Evolutionary conservation across 192 early-diverging fungal genomes (phyloP).

Genomic region (Rhizophagus sp.): DNA sequence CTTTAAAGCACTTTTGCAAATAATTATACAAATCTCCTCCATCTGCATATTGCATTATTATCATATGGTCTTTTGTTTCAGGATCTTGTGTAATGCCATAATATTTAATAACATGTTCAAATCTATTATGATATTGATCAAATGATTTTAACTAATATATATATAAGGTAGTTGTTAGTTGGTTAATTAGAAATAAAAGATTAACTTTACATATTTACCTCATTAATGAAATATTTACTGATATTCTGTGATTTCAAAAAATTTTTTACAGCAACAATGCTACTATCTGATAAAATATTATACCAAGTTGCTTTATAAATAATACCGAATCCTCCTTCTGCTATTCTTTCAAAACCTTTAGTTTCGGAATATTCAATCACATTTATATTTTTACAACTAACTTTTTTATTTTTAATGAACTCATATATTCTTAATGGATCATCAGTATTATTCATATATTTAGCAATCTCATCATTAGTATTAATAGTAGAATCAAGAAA

Average conservation of each 20-base stretch:
- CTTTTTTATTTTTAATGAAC: too few relatives aligned
- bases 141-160: background rate
- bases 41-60: slow-evolving; percentile 17
- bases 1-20: background rate
- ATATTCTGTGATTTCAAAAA: background rate
- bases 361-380: too few relatives aligned
- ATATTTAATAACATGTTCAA: background rate
- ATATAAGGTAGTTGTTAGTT: too few relatives aligned
- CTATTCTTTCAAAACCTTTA: too few relatives aligned
- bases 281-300: too few relatives aligned
- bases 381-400: too few relatives aligned
- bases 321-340: too few relatives aligned
- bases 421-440: too few relatives aligned
- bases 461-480: too few relatives aligned
- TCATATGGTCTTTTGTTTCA: background rate
- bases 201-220: background rate
- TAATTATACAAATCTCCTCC: slow-evolving; percentile 6
- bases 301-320: background rate
- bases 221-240: background rate
- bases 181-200: too few relatives aligned
- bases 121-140: background rate
- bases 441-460: too few relatives aligned
- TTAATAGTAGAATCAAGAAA: too few relatives aligned
- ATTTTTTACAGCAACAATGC: background rate
- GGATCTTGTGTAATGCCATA: background rate